These are phyloP conservation scores for Sordariomycetes sp. DNA, from an alignment of 2,329 filamentous ascomycete genomes.

Conservation along the genomic window DNA sequence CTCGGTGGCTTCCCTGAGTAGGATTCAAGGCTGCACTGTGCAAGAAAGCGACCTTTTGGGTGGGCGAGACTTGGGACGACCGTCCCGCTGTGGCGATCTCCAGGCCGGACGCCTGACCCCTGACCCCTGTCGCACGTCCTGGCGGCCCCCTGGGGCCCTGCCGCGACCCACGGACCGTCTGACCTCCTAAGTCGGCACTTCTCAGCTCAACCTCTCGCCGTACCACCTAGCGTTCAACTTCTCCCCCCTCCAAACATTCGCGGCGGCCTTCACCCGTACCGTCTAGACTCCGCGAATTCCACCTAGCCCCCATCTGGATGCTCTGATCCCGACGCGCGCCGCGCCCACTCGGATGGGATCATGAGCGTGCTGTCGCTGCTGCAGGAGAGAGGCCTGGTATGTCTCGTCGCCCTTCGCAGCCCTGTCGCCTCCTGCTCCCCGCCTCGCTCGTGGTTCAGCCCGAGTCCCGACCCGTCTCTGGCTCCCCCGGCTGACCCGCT, in stretches of 20 bases:
- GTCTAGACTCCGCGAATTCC: too few relatives aligned
- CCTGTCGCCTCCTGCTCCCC: background rate
- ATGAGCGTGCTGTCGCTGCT: slow-evolving; percentile 2
- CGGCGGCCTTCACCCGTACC: too few relatives aligned
- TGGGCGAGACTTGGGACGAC: background rate
- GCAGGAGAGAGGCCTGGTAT: background rate
- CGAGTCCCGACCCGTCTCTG: too few relatives aligned
- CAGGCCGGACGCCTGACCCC: background rate
- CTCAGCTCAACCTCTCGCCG: too few relatives aligned
- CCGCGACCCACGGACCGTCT: background rate
- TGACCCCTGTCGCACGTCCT: background rate
- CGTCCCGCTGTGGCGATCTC: background rate
- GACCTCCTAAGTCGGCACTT: too few relatives aligned
- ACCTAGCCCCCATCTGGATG: too few relatives aligned
- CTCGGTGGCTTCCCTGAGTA: too few relatives aligned
- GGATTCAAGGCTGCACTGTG: too few relatives aligned
- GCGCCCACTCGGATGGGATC: background rate
- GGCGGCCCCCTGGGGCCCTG: background rate
- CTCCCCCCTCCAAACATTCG: too few relatives aligned
- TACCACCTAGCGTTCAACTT: too few relatives aligned
- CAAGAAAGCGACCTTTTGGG: background rate
- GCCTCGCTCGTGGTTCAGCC: background rate
- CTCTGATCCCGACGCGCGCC: background rate
- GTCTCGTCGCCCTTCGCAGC: background rate
- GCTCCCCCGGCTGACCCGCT: background rate